phyloP scores from a whole-genome alignment of 768 basidiomycete genomes.

The Rubroboletus pulcherrimus region DNA sequence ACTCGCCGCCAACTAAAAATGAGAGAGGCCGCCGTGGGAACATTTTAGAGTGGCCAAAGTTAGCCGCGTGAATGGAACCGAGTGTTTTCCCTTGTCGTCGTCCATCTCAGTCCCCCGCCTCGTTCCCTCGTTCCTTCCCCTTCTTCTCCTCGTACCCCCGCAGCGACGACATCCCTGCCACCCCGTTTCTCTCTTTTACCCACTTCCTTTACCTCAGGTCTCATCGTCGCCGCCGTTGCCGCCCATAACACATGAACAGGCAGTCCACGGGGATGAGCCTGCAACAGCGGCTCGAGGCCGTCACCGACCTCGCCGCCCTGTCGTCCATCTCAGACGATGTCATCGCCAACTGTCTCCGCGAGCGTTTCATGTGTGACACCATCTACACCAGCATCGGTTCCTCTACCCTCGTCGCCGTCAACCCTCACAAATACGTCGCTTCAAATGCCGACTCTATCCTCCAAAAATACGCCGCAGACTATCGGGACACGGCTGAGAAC shows the following conservation, averaged over 20 bases:
- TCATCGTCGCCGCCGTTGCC: neutral
- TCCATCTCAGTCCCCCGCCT: conserved; percentile 15
- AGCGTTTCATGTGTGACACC: conserved; percentile 80
- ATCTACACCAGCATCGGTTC: conserved; percentile 76
- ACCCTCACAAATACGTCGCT: conserved; percentile 88
- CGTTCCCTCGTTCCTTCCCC: conserved; percentile 13
- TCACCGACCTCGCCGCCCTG: conserved; percentile 65
- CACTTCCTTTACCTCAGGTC: neutral
- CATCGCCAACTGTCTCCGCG: conserved; percentile 80
- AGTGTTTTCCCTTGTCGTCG: conserved; percentile 23
- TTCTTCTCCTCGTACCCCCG: conserved; percentile 10
- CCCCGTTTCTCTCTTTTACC: neutral
- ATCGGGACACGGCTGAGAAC: conserved; percentile 67
- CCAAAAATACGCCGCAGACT: conserved; percentile 83
- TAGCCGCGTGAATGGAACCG: conserved; percentile 23
- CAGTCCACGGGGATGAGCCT: conserved; percentile 43
- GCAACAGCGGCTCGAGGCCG: conserved; percentile 70
- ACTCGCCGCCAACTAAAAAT: neutral
- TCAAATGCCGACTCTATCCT: conserved; percentile 81
- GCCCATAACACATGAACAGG: conserved; percentile 32
- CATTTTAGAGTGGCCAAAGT: conserved; percentile 10
- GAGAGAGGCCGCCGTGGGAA: conserved; percentile 23
- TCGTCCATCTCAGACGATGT: conserved; percentile 74
- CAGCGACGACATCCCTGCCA: neutral
- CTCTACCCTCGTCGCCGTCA: conserved; percentile 76